A percentile compares a stretch with the other conserved stretches of the same genome.
phyloP scores from a whole-genome alignment of 345 rosid genomes.

The Microthlaspi erraticum region DNA sequence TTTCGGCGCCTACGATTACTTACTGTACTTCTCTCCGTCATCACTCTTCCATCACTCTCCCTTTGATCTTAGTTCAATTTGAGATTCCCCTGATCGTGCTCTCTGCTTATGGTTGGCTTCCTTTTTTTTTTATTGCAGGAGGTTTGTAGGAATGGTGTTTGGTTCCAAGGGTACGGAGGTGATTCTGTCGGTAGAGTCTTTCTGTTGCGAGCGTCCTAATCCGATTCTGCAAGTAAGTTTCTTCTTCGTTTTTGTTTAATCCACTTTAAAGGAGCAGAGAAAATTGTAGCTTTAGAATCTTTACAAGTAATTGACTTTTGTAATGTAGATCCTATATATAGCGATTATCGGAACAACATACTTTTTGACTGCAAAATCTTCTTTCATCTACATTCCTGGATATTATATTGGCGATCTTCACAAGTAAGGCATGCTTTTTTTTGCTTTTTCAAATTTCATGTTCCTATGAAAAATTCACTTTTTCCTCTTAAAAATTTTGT shows the following conservation, averaged over 20 bases:
- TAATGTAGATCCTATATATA: slow-evolving; percentile 67
- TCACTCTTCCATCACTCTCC: neutral
- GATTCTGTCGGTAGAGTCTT: slow-evolving; percentile 62
- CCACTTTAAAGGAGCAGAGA: too few species aligned
- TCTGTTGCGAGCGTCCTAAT: slow-evolving; percentile 88
- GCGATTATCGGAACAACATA: slow-evolving; percentile 73
- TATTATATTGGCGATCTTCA: slow-evolving; percentile 81
- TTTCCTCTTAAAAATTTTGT: slow-evolving; percentile 31
- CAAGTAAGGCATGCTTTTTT: slow-evolving; percentile 50
- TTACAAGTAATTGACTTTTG: too few species aligned
- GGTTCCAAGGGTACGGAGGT: slow-evolving; percentile 65
- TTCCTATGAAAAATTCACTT: neutral
- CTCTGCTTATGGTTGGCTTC: neutral
- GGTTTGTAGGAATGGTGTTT: slow-evolving; percentile 59
- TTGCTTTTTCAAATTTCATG: slow-evolving; percentile 7
- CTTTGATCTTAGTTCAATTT: neutral
- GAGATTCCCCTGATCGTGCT: slow-evolving; percentile 14
- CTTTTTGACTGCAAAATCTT: slow-evolving; percentile 60
- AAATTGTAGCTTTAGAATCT: too few species aligned
- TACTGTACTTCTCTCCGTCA: slow-evolving; percentile 51
- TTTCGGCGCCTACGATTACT: slow-evolving; percentile 81
- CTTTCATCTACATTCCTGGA: slow-evolving; percentile 83
- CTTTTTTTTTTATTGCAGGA: slow-evolving; percentile 46
- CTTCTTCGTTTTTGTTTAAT: neutral
- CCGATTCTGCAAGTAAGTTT: slow-evolving; percentile 72